Conservation (phyloP, 140 eudicot genomes). For the Senecio squalidus region DNA sequence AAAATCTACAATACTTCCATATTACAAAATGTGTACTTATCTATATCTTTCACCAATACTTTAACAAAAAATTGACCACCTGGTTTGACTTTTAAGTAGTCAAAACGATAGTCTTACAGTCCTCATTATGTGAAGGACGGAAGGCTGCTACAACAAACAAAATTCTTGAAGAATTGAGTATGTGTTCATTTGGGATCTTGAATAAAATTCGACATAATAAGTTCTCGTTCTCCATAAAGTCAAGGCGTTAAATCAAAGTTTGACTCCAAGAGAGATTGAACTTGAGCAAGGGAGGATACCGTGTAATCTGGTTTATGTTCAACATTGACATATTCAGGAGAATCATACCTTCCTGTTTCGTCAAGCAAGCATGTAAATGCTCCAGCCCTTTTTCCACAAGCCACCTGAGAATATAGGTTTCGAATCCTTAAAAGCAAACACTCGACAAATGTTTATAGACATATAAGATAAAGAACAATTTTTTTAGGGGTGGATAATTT, state of each 20-base stretch:
- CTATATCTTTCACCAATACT: slow-evolving; percentile 6
- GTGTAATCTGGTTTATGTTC: slow-evolving; percentile 87
- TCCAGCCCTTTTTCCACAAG: slow-evolving; percentile 97
- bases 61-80: background rate
- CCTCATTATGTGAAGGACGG: background rate
- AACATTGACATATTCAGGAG: slow-evolving; percentile 63
- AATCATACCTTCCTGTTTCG: slow-evolving; percentile 82
- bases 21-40: background rate
- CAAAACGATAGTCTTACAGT: background rate
- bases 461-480: no score
- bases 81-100: background rate
- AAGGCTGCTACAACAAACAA: slow-evolving; percentile 1
- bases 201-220: background rate
- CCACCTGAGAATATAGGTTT: slow-evolving; percentile 51
- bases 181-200: background rate
- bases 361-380: slow-evolving; percentile 85
- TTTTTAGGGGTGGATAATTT: no score
- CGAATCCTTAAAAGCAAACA: background rate
- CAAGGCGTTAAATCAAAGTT: slow-evolving; percentile 65
- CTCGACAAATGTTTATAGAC: no score
- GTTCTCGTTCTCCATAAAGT: slow-evolving; percentile 9
- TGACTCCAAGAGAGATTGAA: slow-evolving; percentile 46
- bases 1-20: slow-evolving; percentile 5
- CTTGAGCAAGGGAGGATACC: slow-evolving; percentile 80
- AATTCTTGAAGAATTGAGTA: slow-evolving; percentile 3